Base-by-base conservation (phyloP, 129 eudicot genomes). In the Flaveria sonorensis region DNA sequence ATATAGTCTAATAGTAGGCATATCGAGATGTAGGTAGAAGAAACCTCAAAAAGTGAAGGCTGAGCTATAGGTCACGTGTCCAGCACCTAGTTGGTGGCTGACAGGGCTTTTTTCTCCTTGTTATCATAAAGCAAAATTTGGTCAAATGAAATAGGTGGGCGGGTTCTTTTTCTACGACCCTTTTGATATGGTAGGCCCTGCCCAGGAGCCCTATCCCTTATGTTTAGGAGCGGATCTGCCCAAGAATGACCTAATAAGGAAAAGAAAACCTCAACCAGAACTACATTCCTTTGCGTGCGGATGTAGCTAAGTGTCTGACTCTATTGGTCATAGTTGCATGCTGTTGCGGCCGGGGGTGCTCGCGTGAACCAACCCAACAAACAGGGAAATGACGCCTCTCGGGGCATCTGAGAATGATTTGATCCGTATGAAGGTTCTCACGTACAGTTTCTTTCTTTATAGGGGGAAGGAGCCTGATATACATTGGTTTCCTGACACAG, bases 221-320 rank as follows among this genome's bases (percentile, higher is more conserved):
- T 50, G 56, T 50, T 50, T 50, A 14, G 56, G 56, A 50, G 56
- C 7, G 28, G 28, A 24, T 24, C 28, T 24, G 28, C 28, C 28
- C 1, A 24, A 24, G 1, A 24, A 24, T 1, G 1, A 24, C 28
- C 28, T 53, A 53, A 53, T 53, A 52, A 52, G 59, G 59, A 52
- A n/a, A 52, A 52, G 23, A 52, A 52, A 52, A 23, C 59, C 59
- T 52, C 23, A 52, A n/a, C 23, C 20, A n/a, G 9, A 55, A 55
- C 26, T 26, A 55, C 16, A 48, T 48, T 48, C 12, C 24, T 53
- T 53, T 53, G 24, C 10, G 24, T 53, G 11, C 0, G 10, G 10
- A 53, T 53, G 24, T 53, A 53, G 60, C 60, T 53, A 53, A 53
- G 10, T 53, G 20, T 70, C 55, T 47, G 43, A 45, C 74, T 15